Evolutionary conservation across 2,329 filamentous ascomycete genomes (phyloP).

Genomic region (Cladosporium oxysporum): DNA sequence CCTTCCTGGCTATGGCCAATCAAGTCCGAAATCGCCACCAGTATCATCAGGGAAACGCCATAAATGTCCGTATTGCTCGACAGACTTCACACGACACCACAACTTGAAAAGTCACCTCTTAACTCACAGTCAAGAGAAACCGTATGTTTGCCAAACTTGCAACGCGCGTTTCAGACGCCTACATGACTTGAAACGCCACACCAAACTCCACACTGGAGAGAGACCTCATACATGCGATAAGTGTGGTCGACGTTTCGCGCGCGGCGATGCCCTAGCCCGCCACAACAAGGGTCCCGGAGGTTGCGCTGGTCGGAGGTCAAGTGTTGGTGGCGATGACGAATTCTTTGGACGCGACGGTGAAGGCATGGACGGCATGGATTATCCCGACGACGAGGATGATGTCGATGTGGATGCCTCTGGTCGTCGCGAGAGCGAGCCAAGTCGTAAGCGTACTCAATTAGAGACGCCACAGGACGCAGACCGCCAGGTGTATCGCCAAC

Average conservation of each 20-base stretch:
- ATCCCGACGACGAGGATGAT: slow-evolving; percentile 59
- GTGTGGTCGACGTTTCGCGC: slow-evolving; percentile 90
- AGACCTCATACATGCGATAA: slow-evolving; percentile 93
- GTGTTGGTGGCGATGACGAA: slow-evolving; percentile 80
- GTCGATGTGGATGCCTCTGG: slow-evolving; percentile 53
- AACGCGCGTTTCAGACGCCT: slow-evolving; percentile 87
- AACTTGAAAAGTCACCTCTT: slow-evolving; percentile 96
- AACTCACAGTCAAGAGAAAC: slow-evolving; percentile 98
- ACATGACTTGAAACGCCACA: slow-evolving; percentile 93
- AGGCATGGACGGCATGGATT: slow-evolving; percentile 65
- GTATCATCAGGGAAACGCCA: slow-evolving; percentile 74
- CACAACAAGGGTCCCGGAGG: slow-evolving; percentile 96
- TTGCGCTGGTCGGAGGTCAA: slow-evolving; percentile 86
- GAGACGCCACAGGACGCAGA: slow-evolving; percentile 56
- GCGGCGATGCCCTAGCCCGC: slow-evolving; percentile 89
- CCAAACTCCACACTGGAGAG: slow-evolving; percentile 94
- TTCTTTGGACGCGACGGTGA: slow-evolving; percentile 50
- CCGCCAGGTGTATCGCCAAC: slow-evolving; percentile 58
- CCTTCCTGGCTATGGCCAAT: slow-evolving; percentile 56
- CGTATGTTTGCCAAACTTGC: slow-evolving; percentile 91
- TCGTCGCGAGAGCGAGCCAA: slow-evolving; percentile 70
- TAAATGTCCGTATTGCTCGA: slow-evolving; percentile 94
- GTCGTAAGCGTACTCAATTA: slow-evolving; percentile 72
- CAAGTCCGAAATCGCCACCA: slow-evolving; percentile 68
- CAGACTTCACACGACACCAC: slow-evolving; percentile 95